Percentiles rank a stretch among this genome's conserved stretches.
These are phyloP conservation scores for Salix purpurea DNA, from an alignment of 345 rosid species.

Conservation along the genomic window DNA sequence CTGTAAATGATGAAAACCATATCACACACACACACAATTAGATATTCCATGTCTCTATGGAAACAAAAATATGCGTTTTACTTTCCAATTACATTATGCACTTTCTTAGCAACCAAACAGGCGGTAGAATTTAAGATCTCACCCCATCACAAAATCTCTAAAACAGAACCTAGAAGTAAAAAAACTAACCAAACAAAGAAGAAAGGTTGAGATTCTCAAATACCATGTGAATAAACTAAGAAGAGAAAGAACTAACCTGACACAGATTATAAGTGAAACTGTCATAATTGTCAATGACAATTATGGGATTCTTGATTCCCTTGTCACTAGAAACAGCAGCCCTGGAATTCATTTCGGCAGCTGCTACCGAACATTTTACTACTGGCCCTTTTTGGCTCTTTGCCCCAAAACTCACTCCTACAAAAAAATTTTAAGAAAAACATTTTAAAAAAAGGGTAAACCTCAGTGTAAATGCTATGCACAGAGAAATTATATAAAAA, in stretches of 20 bases:
- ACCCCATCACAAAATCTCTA: not conserved
- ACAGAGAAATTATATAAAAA: not conserved
- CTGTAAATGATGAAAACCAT: not conserved
- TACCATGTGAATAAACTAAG: not conserved
- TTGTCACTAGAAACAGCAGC: constrained; percentile 21
- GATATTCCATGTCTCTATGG: not conserved
- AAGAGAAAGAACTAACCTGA: constrained; percentile 47
- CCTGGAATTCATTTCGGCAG: constrained; percentile 32
- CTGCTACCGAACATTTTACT: constrained; percentile 41
- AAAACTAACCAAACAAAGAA: not conserved
- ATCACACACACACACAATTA: not conserved
- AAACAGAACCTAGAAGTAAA: not conserved
- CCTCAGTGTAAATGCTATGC: not conserved
- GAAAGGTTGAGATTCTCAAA: not conserved
- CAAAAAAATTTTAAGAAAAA: not conserved
- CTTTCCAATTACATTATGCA: not conserved
- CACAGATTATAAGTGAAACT: constrained; percentile 96
- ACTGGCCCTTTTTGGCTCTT: constrained; percentile 33
- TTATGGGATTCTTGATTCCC: constrained; percentile 46
- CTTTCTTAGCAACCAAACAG: constrained; percentile 4
- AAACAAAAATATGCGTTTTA: not conserved
- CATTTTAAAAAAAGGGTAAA: not conserved
- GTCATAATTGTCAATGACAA: constrained; percentile 90
- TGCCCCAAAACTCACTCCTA: constrained; percentile 41
- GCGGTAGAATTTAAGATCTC: not conserved